Evolutionary conservation across 306 rosid species (phyloP).

Genomic region (Quercus wislizeni): DNA sequence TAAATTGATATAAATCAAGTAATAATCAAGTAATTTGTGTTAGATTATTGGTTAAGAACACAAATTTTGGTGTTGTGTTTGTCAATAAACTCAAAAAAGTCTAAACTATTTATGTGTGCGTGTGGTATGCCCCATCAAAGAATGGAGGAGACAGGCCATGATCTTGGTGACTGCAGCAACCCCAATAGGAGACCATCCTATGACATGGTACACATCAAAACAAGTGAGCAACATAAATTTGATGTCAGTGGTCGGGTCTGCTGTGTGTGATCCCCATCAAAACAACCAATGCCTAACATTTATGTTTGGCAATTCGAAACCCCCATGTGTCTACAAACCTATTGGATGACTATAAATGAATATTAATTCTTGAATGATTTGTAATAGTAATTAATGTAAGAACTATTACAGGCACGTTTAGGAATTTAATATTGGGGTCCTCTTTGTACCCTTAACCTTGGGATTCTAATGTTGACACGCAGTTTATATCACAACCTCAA

Average conservation of each 20-base stretch:
- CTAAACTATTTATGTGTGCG: too few species aligned
- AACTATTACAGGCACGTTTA: background rate
- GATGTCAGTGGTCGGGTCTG: constrained; percentile 23
- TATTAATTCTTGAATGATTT: too few species aligned
- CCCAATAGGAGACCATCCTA: constrained; percentile 36
- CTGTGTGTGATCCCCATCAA: constrained; percentile 30
- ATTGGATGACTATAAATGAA: background rate
- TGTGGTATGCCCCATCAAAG: background rate
- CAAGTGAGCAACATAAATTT: constrained; percentile 9
- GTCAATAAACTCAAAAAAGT: background rate
- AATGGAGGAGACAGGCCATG: constrained; percentile 27
- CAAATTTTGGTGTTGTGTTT: too few species aligned
- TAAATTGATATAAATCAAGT: too few species aligned
- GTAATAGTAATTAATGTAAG: too few species aligned
- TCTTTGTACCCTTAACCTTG: background rate
- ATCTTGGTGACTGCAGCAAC: constrained; percentile 27
- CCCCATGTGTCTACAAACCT: constrained; percentile 8
- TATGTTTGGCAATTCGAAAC: constrained; percentile 20
- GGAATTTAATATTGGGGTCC: background rate
- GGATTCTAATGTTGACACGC: constrained; percentile 18
- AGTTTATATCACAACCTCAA: background rate
- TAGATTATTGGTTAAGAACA: too few species aligned
- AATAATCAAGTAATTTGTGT: too few species aligned
- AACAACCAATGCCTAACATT: constrained; percentile 36
- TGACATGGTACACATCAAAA: constrained; percentile 28